Conservation (phyloP, 2,329 filamentous ascomycete species). For the Epichloe hybrida region DNA sequence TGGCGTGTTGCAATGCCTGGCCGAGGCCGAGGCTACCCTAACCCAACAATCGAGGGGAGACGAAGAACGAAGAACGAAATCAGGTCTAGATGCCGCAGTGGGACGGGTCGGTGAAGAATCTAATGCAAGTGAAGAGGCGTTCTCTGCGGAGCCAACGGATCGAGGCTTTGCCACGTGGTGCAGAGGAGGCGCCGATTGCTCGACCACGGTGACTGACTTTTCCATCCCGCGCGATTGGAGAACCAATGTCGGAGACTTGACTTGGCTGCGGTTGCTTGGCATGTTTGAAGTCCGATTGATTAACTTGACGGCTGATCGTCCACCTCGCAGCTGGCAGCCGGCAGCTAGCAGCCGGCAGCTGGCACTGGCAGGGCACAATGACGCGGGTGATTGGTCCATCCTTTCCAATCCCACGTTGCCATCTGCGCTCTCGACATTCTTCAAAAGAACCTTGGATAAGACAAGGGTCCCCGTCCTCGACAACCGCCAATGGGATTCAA, state of each 20-base stretch:
- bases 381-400: too few species aligned
- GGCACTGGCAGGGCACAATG: too few species aligned
- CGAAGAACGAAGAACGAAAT: too few species aligned
- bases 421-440: slow-evolving; percentile 8
- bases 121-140: too few species aligned
- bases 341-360: not conserved
- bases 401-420: not conserved
- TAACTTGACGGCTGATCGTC: not conserved
- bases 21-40: too few species aligned
- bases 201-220: not conserved
- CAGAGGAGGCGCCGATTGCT: not conserved
- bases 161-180: not conserved
- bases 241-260: too few species aligned
- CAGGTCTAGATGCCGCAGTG: not conserved
- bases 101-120: slow-evolving; percentile 1
- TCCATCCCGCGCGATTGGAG: too few species aligned
- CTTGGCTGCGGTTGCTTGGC: too few species aligned
- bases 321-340: not conserved
- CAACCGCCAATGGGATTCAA: slow-evolving; percentile 2
- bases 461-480: not conserved
- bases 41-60: too few species aligned
- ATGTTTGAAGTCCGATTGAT: not conserved
- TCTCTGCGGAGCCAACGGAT: not conserved
- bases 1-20: too few species aligned
- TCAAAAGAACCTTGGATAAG: slow-evolving; percentile 9